Base-by-base conservation (phyloP, 2,329 filamentous ascomycete genomes). In the Thelonectria discophora region DNA sequence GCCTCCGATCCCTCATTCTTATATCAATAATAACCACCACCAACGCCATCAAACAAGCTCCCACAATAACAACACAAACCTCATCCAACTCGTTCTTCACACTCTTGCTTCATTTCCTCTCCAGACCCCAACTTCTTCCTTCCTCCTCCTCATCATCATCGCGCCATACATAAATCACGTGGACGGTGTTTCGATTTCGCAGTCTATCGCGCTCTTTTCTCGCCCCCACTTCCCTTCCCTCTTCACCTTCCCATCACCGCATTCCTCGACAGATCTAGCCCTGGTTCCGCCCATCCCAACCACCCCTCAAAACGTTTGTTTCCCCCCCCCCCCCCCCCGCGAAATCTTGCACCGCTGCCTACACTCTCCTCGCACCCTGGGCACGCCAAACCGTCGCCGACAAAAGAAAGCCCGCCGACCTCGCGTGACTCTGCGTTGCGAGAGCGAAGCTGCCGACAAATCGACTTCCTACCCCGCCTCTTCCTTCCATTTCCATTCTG, bases 281-380 rank as follows among this genome's bases (percentile, higher is more conserved):
- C 59, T 62, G 58, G 48, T 49, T n/a, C 42, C 42, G 17, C 58
- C 55, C 54, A 43, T 58, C 54, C 54, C 59, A 62, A 62, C 59
- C 59, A 39, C 65, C 65, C 68, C 65, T 65, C 64, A 54, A 65
- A 65, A 69, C 27, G 27, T 58, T 60, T 53, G 52, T n/a, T n/a
- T n/a, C n/a, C n/a, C n/a, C n/a, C n/a, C n/a, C n/a, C n/a, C n/a
- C n/a, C 60, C 64, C 66, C 67, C 58, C 63, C 67, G 68, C 66
- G 62, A 69, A 65, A 69, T 69, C 68, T 68, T 69, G 69, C 66
- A 71, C 69, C 58, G 62, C 45, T 24, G 21, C 21, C 21, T 24
- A 30, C 21, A 37, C 34, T 13, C 34, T 13, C 34, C 11, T 13
- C 45, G 27, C 20, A 27, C 67, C 68, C 67, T 55, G 59, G 64